Evolutionary conservation across 2,329 filamentous ascomycete species (phyloP).

Genomic region (Verticillium klebahnii): DNA sequence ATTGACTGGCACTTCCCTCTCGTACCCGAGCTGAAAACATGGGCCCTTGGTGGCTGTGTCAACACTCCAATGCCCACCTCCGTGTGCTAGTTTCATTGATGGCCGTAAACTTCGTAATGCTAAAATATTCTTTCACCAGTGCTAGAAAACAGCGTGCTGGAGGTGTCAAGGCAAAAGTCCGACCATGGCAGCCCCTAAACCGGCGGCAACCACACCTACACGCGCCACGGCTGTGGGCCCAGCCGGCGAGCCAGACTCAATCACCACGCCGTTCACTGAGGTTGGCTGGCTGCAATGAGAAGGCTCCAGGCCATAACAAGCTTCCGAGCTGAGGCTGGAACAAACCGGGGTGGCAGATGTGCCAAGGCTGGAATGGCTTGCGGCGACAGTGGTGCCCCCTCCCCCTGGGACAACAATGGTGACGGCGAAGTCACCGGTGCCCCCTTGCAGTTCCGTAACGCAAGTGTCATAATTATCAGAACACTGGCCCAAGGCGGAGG

Average conservation of each 20-base stretch:
- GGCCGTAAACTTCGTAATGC: too few species aligned
- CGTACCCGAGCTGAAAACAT: too few species aligned
- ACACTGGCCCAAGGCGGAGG: constrained; percentile 46
- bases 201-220: constrained; percentile 9
- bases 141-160: not conserved
- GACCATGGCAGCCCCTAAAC: constrained; percentile 9
- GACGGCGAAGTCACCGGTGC: constrained; percentile 40
- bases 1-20: too few species aligned
- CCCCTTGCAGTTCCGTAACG: constrained; percentile 40
- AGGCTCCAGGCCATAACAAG: constrained; percentile 40
- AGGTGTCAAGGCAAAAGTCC: not conserved
- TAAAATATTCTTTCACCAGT: too few species aligned
- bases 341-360: constrained; percentile 49
- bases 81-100: too few species aligned
- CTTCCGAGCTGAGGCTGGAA: constrained; percentile 47
- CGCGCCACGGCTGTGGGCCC: constrained; percentile 6
- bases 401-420: constrained; percentile 52
- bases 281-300: constrained; percentile 29
- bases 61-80: too few species aligned
- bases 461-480: constrained; percentile 50
- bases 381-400: constrained; percentile 47
- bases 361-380: constrained; percentile 32
- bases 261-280: constrained; percentile 12
- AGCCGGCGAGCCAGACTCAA: constrained; percentile 8
- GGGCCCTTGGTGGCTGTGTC: too few species aligned